Conservation (phyloP, 305 asterid genomes). For the Ajuga reptans region DNA sequence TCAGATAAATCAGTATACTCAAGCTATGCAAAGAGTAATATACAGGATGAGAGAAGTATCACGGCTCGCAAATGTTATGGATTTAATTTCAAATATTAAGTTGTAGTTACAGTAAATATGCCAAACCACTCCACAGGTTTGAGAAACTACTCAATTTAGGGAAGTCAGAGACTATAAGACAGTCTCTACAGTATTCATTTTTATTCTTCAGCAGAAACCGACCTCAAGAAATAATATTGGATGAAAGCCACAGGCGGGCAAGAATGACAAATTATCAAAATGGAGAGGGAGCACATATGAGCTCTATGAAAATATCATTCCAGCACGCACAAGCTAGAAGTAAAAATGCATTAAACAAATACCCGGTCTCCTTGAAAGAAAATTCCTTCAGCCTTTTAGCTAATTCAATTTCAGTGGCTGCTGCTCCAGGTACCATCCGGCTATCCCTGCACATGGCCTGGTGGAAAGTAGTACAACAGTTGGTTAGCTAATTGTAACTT, state of each 20-base stretch:
- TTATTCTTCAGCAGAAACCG: not conserved
- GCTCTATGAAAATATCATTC: not conserved
- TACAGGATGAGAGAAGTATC: not conserved
- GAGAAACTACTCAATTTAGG: not conserved
- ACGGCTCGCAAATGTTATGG: not conserved
- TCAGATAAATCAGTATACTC: not conserved
- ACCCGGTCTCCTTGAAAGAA: conserved; percentile 94
- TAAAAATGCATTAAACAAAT: conserved; percentile 12
- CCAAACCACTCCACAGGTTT: not conserved
- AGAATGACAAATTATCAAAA: not conserved
- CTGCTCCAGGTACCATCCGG: conserved; percentile 88
- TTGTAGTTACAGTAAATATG: not conserved
- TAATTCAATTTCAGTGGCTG: conserved; percentile 92
- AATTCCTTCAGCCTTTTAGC: conserved; percentile 85
- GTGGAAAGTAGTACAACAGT: conserved; percentile 13
- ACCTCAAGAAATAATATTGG: not conserved
- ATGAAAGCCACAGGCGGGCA: not conserved
- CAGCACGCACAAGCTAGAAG: not conserved
- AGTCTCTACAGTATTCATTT: not conserved
- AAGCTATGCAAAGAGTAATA: not conserved
- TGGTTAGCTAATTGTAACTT: not conserved
- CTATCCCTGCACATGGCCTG: conserved; percentile 99
- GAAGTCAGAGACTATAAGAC: not conserved
- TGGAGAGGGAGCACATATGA: not conserved
- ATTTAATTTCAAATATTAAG: not conserved